Evolutionary conservation across 257 asterid genomes (phyloP).

Genomic region (Penstemon barbatus): DNA sequence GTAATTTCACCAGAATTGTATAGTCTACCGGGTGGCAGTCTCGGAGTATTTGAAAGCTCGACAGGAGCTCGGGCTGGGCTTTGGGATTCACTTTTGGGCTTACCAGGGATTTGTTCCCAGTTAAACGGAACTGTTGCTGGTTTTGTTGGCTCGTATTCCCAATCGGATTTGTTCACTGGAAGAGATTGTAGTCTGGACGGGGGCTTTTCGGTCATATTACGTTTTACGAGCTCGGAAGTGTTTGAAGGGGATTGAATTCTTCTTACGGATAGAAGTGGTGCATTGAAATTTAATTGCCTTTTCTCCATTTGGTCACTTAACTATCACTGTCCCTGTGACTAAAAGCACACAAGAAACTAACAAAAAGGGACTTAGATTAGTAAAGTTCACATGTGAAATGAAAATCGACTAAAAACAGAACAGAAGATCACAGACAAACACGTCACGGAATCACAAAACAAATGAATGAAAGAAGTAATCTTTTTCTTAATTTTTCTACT

Average conservation of each 20-base stretch:
- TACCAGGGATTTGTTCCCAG: conserved; percentile 89
- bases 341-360: conserved; percentile 22
- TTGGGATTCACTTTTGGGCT: conserved; percentile 52
- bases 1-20: conserved; percentile 50
- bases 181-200: conserved; percentile 53
- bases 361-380: conserved; percentile 13
- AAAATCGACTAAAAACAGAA: not conserved
- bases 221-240: conserved; percentile 43
- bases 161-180: conserved; percentile 37
- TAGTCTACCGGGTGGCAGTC: conserved; percentile 66
- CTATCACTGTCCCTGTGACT: conserved; percentile 9
- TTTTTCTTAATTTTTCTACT: not conserved
- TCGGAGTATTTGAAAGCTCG: conserved; percentile 55
- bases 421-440: not conserved
- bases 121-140: conserved; percentile 82
- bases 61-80: conserved; percentile 42
- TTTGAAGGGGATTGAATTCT: conserved; percentile 50
- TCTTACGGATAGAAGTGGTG: conserved; percentile 79
- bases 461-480: no score
- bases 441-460: no score
- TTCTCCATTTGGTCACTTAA: conserved; percentile 54
- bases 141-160: conserved; percentile 56
- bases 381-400: not conserved
- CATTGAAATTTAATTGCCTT: conserved; percentile 72
- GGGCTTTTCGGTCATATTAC: conserved; percentile 34